These are phyloP conservation scores for Orobanche coerulescens DNA, from an alignment of 257 asterid species.

Conservation along the genomic window DNA sequence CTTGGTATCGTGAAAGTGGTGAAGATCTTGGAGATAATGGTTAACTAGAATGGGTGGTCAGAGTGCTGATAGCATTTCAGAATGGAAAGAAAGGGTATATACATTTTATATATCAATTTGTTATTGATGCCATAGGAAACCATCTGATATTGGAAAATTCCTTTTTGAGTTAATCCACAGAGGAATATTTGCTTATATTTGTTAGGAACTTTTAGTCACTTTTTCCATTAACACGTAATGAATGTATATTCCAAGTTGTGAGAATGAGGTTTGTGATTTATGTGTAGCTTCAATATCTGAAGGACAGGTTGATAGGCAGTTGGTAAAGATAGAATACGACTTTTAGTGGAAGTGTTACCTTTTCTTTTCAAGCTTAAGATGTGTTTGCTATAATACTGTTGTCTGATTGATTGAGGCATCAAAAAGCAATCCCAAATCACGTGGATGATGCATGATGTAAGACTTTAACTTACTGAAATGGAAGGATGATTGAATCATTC, in stretches of 20 bases:
- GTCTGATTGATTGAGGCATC: neutral
- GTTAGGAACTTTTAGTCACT: neutral
- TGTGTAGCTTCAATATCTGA: neutral
- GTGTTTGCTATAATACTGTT: neutral
- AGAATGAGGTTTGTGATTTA: neutral
- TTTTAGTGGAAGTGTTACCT: too few relatives aligned
- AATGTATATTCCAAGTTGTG: constrained; percentile 1
- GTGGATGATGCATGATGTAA: neutral
- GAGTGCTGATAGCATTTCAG: constrained; percentile 59
- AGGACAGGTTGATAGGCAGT: too few relatives aligned
- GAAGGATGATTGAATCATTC: neutral
- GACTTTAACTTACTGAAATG: neutral
- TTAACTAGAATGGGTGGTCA: constrained; percentile 88
- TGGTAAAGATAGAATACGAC: too few relatives aligned
- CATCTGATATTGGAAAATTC: neutral
- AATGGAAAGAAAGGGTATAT: constrained; percentile 96
- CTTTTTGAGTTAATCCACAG: neutral
- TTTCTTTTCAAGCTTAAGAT: too few relatives aligned
- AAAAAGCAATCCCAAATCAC: neutral
- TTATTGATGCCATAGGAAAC: neutral
- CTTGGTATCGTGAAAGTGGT: constrained; percentile 86
- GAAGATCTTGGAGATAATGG: constrained; percentile 97
- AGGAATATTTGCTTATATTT: neutral
- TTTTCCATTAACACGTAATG: neutral
- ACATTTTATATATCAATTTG: neutral